Evolutionary conservation across 129 eudicot genomes (phyloP).

Genomic region (Sambucus nigra): DNA sequence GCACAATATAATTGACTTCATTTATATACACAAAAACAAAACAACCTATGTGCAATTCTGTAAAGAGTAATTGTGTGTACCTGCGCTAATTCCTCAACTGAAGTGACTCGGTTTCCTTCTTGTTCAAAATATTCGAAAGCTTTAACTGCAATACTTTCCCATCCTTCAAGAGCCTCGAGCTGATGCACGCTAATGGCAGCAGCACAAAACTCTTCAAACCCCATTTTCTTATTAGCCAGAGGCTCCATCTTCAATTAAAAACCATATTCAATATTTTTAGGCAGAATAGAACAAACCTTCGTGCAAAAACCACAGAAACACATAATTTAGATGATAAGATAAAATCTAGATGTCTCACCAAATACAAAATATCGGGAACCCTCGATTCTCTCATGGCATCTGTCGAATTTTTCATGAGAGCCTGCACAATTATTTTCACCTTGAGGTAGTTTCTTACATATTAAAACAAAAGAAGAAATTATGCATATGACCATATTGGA

Average conservation of each 20-base stretch:
- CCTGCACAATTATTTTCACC: slow-evolving; percentile 31
- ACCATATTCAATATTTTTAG: not conserved
- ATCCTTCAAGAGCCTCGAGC: slow-evolving; percentile 82
- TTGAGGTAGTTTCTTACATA: not conserved
- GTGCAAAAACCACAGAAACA: no score
- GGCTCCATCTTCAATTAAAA: slow-evolving; percentile 65
- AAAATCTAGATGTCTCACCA: slow-evolving; percentile 38
- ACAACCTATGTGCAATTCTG: no score
- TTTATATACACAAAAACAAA: not conserved
- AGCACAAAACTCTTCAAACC: slow-evolving; percentile 84
- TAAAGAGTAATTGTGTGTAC: slow-evolving; percentile 17
- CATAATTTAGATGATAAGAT: no score
- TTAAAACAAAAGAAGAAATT: not conserved
- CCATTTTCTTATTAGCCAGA: slow-evolving; percentile 52
- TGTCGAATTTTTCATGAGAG: slow-evolving; percentile 68
- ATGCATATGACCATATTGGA: not conserved
- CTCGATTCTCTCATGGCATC: slow-evolving; percentile 85
- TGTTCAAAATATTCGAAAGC: slow-evolving; percentile 72
- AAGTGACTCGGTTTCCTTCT: slow-evolving; percentile 65
- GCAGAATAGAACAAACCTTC: slow-evolving; percentile 1
- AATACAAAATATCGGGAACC: slow-evolving; percentile 60
- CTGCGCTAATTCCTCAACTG: slow-evolving; percentile 75
- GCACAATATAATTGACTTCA: not conserved
- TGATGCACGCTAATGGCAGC: slow-evolving; percentile 81
- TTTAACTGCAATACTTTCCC: slow-evolving; percentile 61